Base-by-base conservation (phyloP, 352 stramenopile species). In the Phytophthora fragariaefolia region DNA sequence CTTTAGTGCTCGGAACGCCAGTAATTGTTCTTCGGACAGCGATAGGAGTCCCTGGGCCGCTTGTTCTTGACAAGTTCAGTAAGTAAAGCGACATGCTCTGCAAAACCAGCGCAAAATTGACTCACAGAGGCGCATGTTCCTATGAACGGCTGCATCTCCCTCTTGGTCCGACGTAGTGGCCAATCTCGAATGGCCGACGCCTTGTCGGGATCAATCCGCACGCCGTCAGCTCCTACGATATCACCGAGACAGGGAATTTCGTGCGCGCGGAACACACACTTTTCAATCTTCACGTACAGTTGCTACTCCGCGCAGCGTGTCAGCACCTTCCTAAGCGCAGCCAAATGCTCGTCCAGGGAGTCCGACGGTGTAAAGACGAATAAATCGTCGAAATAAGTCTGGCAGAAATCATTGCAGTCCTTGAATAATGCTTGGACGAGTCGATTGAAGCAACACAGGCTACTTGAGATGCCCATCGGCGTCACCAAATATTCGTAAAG, bases 121-220 rank as follows among this genome's bases (percentile, higher is more conserved):
- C n/a, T 36, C 1, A 65, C 58, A 24, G 64, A 73, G 23, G 40
- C 52, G 13, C 48, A 55, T 18, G 60, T 58, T 3, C 58, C 66
- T 17, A 69, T 20, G 15, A 60, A 60, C 6, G 51, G 59, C 27
- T 61, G 48, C 8, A 71, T 18, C 13, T 66, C 15, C 13, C 58
- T 22, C 49, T 73, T 64, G 6, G 60, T 55, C 12, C 12, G 6
- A 12, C 6, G 30, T 12, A 36, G 6, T 36, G 30, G 30, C 6
- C 18, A 47, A 23, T 47, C 12, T 10, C 7, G n/a, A 15, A 22
- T 47, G 8, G n/a, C 18, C 24, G 40, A 6, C 24, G 40, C n/a
- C 40, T 47, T 47, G 6, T 5, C n/a, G 4, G 40, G 17, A 23
- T 26, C n/a, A 6, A 47, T 47, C 13, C 20, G 9, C 8, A 48